Conservation (phyloP, 2,329 filamentous ascomycete species). For the Pseudogymnoascus sp. region DNA sequence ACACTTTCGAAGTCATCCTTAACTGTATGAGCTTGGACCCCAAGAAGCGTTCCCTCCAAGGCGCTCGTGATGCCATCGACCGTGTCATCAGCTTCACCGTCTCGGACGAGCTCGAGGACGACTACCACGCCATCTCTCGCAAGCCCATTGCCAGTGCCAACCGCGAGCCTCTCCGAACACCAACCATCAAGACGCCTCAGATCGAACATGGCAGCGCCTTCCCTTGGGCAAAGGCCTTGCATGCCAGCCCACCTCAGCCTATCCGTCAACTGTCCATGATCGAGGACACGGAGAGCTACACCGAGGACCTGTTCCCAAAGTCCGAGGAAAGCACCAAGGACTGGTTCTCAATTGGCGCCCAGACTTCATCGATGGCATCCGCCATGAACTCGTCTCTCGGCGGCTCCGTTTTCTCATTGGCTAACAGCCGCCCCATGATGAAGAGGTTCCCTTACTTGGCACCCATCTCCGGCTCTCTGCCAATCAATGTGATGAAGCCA, state of each 20-base stretch:
- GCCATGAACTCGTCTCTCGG: slow-evolving; percentile 77
- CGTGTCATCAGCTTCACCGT: slow-evolving; percentile 88
- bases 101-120: slow-evolving; percentile 82
- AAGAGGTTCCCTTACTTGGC: slow-evolving; percentile 39
- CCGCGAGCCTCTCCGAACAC: slow-evolving; percentile 89
- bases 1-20: slow-evolving; percentile 89
- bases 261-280: slow-evolving; percentile 82
- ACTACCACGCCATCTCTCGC: slow-evolving; percentile 73
- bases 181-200: slow-evolving; percentile 83
- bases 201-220: slow-evolving; percentile 70
- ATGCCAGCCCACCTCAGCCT: slow-evolving; percentile 63
- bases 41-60: slow-evolving; percentile 72
- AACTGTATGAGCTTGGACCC: slow-evolving; percentile 90
- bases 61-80: slow-evolving; percentile 68
- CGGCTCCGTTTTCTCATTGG: slow-evolving; percentile 69
- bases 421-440: slow-evolving; percentile 38
- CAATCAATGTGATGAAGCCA: slow-evolving; percentile 73
- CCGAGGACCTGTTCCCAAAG: slow-evolving; percentile 77
- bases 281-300: slow-evolving; percentile 67
- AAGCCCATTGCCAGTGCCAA: slow-evolving; percentile 76
- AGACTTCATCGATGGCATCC: slow-evolving; percentile 77
- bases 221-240: slow-evolving; percentile 88
- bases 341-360: slow-evolving; percentile 70
- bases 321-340: slow-evolving; percentile 61
- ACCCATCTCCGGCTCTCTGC: slow-evolving; percentile 60